These are phyloP conservation scores for Amanita molliuscula DNA, from an alignment of 768 basidiomycete genomes.

Conservation along the genomic window DNA sequence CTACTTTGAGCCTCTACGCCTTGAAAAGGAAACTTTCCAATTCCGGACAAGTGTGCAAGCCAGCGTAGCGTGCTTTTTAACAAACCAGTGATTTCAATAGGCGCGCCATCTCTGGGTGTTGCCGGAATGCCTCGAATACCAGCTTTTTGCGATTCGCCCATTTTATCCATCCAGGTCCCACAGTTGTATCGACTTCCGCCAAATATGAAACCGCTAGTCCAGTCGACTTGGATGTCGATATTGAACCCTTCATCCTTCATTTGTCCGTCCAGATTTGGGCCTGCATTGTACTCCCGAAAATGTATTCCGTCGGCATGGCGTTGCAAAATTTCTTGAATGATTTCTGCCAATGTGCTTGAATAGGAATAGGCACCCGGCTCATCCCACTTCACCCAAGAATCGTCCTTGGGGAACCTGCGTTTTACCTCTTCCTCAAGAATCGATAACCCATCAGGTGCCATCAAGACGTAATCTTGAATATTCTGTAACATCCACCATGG, in stretches of 20 bases:
- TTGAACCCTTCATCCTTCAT: slow-evolving; percentile 92
- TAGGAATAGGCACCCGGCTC: slow-evolving; percentile 75
- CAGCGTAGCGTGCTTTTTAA: slow-evolving; percentile 90
- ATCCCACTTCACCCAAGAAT: slow-evolving; percentile 90
- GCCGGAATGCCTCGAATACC: slow-evolving; percentile 95
- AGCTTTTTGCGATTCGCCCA: slow-evolving; percentile 88
- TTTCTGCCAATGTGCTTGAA: slow-evolving; percentile 80
- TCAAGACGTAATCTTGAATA: slow-evolving; percentile 86
- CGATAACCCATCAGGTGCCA: slow-evolving; percentile 74
- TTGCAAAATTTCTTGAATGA: slow-evolving; percentile 94
- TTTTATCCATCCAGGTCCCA: slow-evolving; percentile 98
- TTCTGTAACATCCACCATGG: slow-evolving; percentile 99
- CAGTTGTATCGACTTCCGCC: slow-evolving; percentile 85
- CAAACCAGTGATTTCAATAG: slow-evolving; percentile 90
- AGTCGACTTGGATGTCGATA: slow-evolving; percentile 91
- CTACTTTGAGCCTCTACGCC: slow-evolving; percentile 76
- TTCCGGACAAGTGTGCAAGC: slow-evolving; percentile 57
- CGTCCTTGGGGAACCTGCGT: slow-evolving; percentile 92
- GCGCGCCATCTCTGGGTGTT: slow-evolving; percentile 92
- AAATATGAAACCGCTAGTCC: slow-evolving; percentile 82
- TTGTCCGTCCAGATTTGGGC: slow-evolving; percentile 93
- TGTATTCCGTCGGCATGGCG: slow-evolving; percentile 87
- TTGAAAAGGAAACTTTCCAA: slow-evolving; percentile 77
- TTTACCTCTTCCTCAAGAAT: slow-evolving; percentile 76
- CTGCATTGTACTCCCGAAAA: slow-evolving; percentile 95